phyloP scores from a whole-genome alignment of 345 rosid species.

The Reutealis trisperma region DNA sequence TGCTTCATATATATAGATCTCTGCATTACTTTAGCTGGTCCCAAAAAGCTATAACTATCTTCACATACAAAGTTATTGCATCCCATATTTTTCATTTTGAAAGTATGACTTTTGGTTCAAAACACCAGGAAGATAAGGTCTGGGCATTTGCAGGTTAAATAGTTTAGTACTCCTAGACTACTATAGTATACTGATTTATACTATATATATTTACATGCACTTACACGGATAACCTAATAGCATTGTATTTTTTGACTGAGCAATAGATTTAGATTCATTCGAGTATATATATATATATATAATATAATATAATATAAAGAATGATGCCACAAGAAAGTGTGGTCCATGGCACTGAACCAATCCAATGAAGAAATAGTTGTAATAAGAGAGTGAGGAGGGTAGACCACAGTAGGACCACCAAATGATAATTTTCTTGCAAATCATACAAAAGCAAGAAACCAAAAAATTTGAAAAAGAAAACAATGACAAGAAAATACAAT shows the following conservation, averaged over 20 bases:
- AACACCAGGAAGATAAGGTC: slow-evolving; percentile 4
- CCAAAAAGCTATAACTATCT: not conserved
- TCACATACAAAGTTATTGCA: not conserved
- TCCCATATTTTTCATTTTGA: too few relatives aligned
- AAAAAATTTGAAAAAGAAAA: slow-evolving; percentile 2
- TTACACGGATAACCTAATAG: too few relatives aligned
- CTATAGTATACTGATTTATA: not conserved
- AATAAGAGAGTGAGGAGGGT: not conserved
- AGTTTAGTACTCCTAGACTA: not conserved
- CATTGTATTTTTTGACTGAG: too few relatives aligned
- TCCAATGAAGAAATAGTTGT: slow-evolving; percentile 3
- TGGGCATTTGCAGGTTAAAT: not conserved
- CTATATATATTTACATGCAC: too few relatives aligned
- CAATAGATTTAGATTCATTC: too few relatives aligned
- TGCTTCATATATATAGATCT: not conserved
- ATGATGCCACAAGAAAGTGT: slow-evolving; percentile 3
- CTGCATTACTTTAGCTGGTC: not conserved
- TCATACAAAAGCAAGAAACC: slow-evolving; percentile 11
- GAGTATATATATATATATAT: too few relatives aligned
- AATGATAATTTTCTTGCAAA: slow-evolving; percentile 12
- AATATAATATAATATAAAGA: not conserved
- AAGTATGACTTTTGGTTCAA: slow-evolving; percentile 10
- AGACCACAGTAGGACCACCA: slow-evolving; percentile 16
- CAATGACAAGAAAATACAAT: slow-evolving; percentile 12
- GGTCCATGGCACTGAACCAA: slow-evolving; percentile 20